These are phyloP conservation scores for Wickerhamiella alocasiicola DNA, from an alignment of 805 yeast genomes.

Conservation along the genomic window DNA sequence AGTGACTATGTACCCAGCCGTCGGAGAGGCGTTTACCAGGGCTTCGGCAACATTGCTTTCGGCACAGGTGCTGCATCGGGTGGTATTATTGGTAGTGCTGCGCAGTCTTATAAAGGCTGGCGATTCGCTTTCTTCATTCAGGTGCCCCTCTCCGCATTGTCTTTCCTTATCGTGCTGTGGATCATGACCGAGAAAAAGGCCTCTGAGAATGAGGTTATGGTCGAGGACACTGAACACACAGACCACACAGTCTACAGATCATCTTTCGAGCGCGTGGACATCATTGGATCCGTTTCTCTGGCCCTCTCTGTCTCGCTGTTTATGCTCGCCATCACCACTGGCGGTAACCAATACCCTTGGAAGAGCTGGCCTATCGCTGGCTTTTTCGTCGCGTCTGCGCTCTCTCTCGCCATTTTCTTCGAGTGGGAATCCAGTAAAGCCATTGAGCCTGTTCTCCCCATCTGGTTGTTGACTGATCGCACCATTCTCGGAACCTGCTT, in stretches of 20 bases:
- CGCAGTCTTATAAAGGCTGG: conserved; percentile 51
- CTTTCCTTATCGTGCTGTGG: conserved; percentile 26
- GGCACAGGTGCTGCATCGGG: conserved; percentile 71
- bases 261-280: conserved; percentile 50
- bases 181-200: conserved; percentile 16
- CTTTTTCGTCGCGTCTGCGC: conserved; percentile 23
- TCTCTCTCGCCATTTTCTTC: conserved; percentile 32
- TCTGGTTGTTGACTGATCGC: conserved; percentile 40
- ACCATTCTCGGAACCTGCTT: conserved; percentile 58
- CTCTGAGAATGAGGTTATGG: conserved; percentile 22
- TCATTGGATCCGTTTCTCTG: conserved; percentile 48
- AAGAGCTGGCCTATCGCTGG: conserved; percentile 21
- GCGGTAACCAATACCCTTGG: conserved; percentile 45
- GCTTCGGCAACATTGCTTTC: conserved; percentile 61
- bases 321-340: conserved; percentile 53
- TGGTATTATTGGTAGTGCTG: conserved; percentile 45
- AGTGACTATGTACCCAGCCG: conserved; percentile 68
- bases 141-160: conserved; percentile 32
- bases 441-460: conserved; percentile 55
- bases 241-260: conserved; percentile 29
- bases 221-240: conserved; percentile 10
- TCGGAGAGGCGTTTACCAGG: conserved; percentile 73
- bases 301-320: conserved; percentile 45
- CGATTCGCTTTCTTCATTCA: conserved; percentile 35
- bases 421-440: conserved; percentile 42